Evolutionary conservation across 1,284 basidiomycete genomes (phyloP).

Genomic region (Pseudozyma pruni): DNA sequence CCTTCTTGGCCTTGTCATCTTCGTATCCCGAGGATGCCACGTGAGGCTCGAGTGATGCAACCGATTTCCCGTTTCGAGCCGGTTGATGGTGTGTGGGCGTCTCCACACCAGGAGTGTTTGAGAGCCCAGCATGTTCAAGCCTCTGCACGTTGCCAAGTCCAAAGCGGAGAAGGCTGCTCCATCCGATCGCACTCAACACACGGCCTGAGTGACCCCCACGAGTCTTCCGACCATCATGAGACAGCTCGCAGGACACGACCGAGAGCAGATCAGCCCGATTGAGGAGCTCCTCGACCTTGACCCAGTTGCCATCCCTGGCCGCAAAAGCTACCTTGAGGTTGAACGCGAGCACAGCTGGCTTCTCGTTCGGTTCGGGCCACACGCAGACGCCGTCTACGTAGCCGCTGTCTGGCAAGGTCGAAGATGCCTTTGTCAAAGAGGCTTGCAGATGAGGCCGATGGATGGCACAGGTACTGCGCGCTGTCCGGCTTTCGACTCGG

Average conservation of each 20-base stretch:
- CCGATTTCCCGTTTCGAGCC: neutral
- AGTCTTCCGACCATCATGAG: neutral
- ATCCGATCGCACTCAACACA: slow-evolving; percentile 20
- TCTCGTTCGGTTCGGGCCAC: slow-evolving; percentile 21
- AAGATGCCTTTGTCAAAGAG: too few relatives aligned
- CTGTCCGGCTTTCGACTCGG: slow-evolving; percentile 18
- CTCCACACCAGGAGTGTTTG: neutral
- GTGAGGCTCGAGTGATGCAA: neutral
- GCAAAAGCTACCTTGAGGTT: slow-evolving; percentile 38
- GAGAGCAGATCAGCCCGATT: neutral
- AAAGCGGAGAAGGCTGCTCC: slow-evolving; percentile 25
- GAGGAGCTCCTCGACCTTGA: slow-evolving; percentile 26
- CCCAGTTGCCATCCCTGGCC: slow-evolving; percentile 25
- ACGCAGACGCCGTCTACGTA: slow-evolving; percentile 15
- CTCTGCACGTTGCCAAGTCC: slow-evolving; percentile 16
- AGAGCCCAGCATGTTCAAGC: neutral
- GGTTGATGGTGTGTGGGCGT: neutral
- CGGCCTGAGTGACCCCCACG: neutral
- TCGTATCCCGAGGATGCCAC: neutral
- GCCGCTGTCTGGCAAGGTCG: neutral
- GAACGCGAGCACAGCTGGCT: slow-evolving; percentile 22
- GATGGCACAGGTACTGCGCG: too few relatives aligned
- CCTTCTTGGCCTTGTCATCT: slow-evolving; percentile 3
- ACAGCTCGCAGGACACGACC: neutral
- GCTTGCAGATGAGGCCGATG: too few relatives aligned